phyloP scores from a whole-genome alignment of 73 alveolate species.

The Halteria grandinella region DNA sequence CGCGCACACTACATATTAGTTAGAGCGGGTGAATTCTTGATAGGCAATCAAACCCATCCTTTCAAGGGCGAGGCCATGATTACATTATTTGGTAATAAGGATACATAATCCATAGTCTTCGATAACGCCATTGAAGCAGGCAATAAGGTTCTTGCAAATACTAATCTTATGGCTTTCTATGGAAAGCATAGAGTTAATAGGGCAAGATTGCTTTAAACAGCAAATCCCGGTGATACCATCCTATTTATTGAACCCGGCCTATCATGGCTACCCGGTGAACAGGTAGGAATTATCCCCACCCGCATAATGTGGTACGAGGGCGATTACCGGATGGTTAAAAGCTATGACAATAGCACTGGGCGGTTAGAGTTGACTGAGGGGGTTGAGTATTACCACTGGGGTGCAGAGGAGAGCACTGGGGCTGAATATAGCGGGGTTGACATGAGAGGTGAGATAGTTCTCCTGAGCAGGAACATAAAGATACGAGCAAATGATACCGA shows the following conservation, averaged over 20 bases:
- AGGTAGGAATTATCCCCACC: constrained; percentile 45
- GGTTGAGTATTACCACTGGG: constrained; percentile 16
- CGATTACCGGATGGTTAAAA: constrained; percentile 1
- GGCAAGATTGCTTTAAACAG: not conserved
- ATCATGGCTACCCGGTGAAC: constrained; percentile 43
- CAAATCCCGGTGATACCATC: constrained; percentile 38
- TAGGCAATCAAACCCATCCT: constrained; percentile 60
- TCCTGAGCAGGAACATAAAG: constrained; percentile 31
- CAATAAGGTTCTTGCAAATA: constrained; percentile 59
- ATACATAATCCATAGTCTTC: not conserved
- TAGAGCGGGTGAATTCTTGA: constrained; percentile 64
- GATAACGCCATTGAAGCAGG: constrained; percentile 58
- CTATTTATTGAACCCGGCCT: constrained; percentile 15
- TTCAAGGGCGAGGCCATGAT: constrained; percentile 66
- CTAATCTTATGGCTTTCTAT: constrained; percentile 47
- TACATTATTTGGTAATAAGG: constrained; percentile 70
- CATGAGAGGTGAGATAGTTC: constrained; percentile 37
- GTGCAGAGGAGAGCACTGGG: constrained; percentile 19
- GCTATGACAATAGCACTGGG: constrained; percentile 20
- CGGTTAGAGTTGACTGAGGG: not conserved
- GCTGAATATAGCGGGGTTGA: constrained; percentile 29
- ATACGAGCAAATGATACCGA: constrained; percentile 22
- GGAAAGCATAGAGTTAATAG: constrained; percentile 38
- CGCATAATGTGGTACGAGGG: not conserved
- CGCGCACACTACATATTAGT: constrained; percentile 41